These are phyloP conservation scores for Populus simonii DNA, from an alignment of 345 rosid genomes.

Conservation along the genomic window DNA sequence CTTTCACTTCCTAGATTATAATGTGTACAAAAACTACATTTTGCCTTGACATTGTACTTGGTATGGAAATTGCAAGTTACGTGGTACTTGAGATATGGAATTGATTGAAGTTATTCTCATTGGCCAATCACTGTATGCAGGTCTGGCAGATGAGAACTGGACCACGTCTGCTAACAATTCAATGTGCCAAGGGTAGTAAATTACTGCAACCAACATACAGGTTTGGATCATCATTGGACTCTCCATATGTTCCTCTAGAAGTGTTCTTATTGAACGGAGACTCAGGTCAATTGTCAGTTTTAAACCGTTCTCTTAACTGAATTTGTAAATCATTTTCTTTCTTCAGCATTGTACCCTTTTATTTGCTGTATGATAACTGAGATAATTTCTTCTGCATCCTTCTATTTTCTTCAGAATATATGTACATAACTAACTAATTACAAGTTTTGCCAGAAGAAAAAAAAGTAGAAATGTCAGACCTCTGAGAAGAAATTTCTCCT, in stretches of 20 bases:
- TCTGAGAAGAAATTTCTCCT: not conserved
- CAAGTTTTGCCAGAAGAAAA: too few species aligned
- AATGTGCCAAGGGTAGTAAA: constrained; percentile 72
- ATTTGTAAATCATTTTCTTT: not conserved
- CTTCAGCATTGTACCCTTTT: not conserved
- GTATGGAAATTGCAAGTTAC: too few species aligned
- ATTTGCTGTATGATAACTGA: not conserved
- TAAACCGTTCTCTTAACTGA: constrained; percentile 59
- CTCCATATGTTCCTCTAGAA: constrained; percentile 78
- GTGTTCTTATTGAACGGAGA: constrained; percentile 84
- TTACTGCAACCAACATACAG: constrained; percentile 82
- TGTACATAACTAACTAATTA: not conserved
- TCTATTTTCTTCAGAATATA: too few species aligned
- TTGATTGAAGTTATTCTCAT: not conserved
- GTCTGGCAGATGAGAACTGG: constrained; percentile 99
- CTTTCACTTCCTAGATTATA: not conserved
- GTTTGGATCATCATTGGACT: constrained; percentile 61
- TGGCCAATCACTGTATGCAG: constrained; percentile 35
- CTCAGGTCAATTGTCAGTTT: constrained; percentile 73
- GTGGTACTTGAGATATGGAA: not conserved
- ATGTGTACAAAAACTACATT: too few species aligned
- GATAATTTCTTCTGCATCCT: not conserved
- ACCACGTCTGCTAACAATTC: constrained; percentile 66
- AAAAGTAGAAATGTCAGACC: not conserved
- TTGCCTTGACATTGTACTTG: not conserved